These are phyloP conservation scores for Rhizophagus sp. DNA, from an alignment of 192 early-diverging fungal species.

Conservation along the genomic window DNA sequence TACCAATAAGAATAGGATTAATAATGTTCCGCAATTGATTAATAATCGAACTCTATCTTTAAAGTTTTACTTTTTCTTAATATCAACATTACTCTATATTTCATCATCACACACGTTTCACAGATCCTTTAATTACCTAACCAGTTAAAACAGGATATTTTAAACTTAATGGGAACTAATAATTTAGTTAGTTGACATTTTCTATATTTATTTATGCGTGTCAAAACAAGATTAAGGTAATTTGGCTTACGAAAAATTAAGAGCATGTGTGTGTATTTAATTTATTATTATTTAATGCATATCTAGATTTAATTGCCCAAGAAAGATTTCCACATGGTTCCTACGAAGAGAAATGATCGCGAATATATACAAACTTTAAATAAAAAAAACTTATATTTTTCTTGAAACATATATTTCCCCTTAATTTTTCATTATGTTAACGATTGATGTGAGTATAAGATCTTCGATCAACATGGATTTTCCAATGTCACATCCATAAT, in stretches of 20 bases:
- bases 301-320: neutral
- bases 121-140: no score
- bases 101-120: no score
- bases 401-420: neutral
- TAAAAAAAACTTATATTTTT: neutral
- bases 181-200: no score
- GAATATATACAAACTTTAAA: no score
- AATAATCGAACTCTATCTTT: no score
- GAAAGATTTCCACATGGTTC: neutral
- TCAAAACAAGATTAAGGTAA: neutral
- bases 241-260: neutral
- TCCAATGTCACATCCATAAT: neutral
- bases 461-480: neutral
- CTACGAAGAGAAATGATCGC: neutral
- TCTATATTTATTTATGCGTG: no score
- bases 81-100: no score
- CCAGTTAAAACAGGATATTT: no score
- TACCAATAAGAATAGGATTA: no score
- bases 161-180: no score
- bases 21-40: no score
- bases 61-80: no score
- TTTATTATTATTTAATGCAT: neutral
- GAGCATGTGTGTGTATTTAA: neutral
- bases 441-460: neutral
- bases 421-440: neutral